phyloP scores from a whole-genome alignment of 306 rosid species.

The Cucumis hystrix region DNA sequence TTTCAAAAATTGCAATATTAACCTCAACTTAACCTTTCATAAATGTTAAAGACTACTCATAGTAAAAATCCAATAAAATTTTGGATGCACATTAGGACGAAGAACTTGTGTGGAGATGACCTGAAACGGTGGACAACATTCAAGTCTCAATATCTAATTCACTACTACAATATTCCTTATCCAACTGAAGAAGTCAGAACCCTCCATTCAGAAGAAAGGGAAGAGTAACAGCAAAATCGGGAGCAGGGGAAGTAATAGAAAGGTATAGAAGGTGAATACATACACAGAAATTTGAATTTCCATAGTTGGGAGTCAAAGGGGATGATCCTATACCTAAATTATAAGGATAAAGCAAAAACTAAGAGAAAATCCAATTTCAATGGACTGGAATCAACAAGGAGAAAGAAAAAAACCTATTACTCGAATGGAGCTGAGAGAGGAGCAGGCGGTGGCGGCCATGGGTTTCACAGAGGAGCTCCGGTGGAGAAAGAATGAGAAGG shows the following conservation, averaged over 20 bases:
- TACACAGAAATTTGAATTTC: conserved; percentile 12
- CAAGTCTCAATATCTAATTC: too few relatives aligned
- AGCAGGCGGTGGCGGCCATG: conserved; percentile 18
- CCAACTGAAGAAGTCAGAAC: neutral
- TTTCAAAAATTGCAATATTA: too few relatives aligned
- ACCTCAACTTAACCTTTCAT: too few relatives aligned
- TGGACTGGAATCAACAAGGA: neutral
- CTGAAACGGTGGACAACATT: too few relatives aligned
- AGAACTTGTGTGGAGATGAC: too few relatives aligned
- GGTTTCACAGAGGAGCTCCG: neutral
- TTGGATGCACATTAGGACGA: too few relatives aligned
- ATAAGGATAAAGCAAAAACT: neutral
- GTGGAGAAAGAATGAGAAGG: neutral
- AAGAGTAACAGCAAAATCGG: neutral
- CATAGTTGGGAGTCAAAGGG: conserved; percentile 6
- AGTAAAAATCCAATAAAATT: too few relatives aligned
- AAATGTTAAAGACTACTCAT: too few relatives aligned
- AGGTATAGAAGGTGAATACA: conserved; percentile 2
- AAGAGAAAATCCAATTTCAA: neutral
- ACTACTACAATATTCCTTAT: too few relatives aligned
- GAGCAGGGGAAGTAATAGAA: neutral
- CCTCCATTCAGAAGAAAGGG: neutral
- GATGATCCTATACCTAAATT: conserved; percentile 16
- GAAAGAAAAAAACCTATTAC: conserved; percentile 22
- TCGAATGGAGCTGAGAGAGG: conserved; percentile 17